Evolutionary conservation across 108 stramenopile species (phyloP).

Genomic region (Nannochloropsis gaditana): DNA sequence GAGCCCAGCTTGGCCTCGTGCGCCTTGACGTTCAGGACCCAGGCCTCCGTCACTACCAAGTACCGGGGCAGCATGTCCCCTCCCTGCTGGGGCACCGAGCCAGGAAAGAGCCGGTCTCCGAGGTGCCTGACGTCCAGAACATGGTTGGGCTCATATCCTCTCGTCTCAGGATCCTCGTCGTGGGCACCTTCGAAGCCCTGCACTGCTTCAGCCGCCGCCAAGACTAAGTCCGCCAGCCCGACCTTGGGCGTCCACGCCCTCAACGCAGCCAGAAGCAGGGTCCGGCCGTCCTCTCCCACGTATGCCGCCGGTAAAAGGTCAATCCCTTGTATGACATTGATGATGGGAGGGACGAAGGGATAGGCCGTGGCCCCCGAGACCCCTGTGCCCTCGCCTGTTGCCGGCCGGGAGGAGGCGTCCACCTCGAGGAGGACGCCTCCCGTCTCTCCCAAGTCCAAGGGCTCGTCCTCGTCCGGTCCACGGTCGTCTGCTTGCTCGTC

Average conservation of each 20-base stretch:
- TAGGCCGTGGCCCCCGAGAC: background rate
- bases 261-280: background rate
- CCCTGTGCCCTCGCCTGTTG: background rate
- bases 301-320: background rate
- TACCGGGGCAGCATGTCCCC: background rate
- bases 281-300: background rate
- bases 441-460: background rate
- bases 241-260: background rate
- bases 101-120: background rate
- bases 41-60: background rate
- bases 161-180: background rate
- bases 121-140: background rate
- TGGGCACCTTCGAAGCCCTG: background rate
- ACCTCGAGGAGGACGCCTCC: background rate
- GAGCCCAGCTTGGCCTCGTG: background rate
- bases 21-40: background rate
- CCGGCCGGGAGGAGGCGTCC: background rate
- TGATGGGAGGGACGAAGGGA: background rate
- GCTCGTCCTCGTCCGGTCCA: background rate
- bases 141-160: background rate
- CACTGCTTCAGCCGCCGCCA: background rate
- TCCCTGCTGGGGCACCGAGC: background rate
- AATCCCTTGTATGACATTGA: background rate
- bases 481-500: background rate
- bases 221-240: background rate